Evolutionary conservation across 805 yeast species (phyloP), one percentile per base, ranked within the genome.

Genomic region (Komagataella mondaviorum): DNA sequence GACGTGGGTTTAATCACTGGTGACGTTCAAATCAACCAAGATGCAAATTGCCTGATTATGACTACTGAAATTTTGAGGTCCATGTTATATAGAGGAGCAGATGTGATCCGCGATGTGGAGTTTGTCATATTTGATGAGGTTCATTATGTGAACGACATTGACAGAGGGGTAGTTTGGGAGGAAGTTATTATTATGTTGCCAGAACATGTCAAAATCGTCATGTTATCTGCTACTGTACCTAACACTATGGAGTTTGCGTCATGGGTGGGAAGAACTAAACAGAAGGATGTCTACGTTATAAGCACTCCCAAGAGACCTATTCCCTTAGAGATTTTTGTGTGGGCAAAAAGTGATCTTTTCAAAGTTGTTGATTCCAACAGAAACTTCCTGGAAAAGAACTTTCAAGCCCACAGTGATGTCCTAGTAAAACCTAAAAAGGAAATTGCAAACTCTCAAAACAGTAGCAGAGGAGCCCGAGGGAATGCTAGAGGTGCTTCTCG

Each of bases 161-260:
- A 88, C 60, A 81, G 99, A 66, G 99, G 99, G 61, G 99, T 93
- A 12, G 99, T 93, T 3, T 93, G 99, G 99, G 99, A 93, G 70
- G 99, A 93, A 68, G 97, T 93, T 20, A 93, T 93, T 55, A 93
- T 93, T 58, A 88, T 93, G 96, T 71, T 93, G 39, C 99, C 99
- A 0, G 96, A 90, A 56, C 97, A 93, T 63, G 93, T 93, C 53
- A 91, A 91, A 61, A 85, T 87, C 59, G 88, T 93, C 55, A 71
- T 93, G 45, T 72, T 93, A 45, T 88, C 96, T 10, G 99, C 99
- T 4, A 93, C 99, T 0, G 98, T 93, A 6, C 99, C 99, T n/a
- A 93, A 93, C 63, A 91, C 99, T 0, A 85, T 78, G 63, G 99
- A 93, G 63, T 93, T 93, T 73, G 99, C 99, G 6, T 87, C 85